Conservation (phyloP, 108 stramenopile species). For the Nitzschia putrida region DNA sequence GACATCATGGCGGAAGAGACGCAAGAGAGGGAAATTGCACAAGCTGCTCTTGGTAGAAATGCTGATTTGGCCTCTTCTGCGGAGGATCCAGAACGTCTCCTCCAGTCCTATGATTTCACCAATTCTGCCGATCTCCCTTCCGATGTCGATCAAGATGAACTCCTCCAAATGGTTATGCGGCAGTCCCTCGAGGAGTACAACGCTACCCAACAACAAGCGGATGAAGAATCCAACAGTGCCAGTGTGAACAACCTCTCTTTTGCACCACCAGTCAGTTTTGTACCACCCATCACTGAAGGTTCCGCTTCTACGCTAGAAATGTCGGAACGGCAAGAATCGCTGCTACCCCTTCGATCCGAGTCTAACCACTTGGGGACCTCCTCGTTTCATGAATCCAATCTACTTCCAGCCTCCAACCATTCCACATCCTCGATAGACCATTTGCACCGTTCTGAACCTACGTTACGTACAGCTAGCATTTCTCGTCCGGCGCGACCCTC, state of each 20-base stretch:
- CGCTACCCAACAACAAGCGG: background rate
- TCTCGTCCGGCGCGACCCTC: background rate
- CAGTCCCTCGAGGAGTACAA: constrained; percentile 14
- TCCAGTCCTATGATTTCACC: constrained; percentile 8
- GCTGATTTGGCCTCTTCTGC: constrained; percentile 14
- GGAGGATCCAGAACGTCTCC: constrained; percentile 26
- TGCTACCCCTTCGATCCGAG: background rate
- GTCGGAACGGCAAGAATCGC: background rate
- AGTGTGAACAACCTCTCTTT: background rate
- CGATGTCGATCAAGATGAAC: constrained; percentile 13
- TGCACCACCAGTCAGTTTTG: too few species aligned
- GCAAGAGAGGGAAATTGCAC: constrained; percentile 6
- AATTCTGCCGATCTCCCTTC: background rate
- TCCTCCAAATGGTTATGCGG: constrained; percentile 8
- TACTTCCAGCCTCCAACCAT: background rate
- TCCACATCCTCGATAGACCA: background rate
- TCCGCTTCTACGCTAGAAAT: background rate
- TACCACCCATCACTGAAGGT: background rate
- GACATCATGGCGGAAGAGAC: constrained; percentile 31
- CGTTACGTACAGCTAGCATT: background rate
- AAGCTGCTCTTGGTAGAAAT: background rate
- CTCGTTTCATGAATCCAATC: background rate
- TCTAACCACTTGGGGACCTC: background rate
- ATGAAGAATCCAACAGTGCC: background rate
- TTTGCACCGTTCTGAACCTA: background rate